Conservation (phyloP, 78 protist species). For the slime mould (Dictyostelium discoideum) region dicty_2.7 NC_007091.3:1999501-2000000, state of each 20-base stretch:
- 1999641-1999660: background rate
- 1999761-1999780: background rate
- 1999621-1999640: background rate
- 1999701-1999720: background rate
- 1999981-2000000: slow-evolving; percentile 3
- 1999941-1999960: background rate
- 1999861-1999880: too few relatives aligned
- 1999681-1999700: background rate
- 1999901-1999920: background rate
- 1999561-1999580: too few relatives aligned
- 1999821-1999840: background rate
- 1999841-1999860: too few relatives aligned
- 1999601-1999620: background rate
- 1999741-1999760: background rate
- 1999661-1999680: too few relatives aligned
- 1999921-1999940: background rate
- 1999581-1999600: too few relatives aligned
- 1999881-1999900: background rate
- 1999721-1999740: background rate
- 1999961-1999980: background rate
- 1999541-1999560: too few relatives aligned
- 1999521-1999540: too few relatives aligned
- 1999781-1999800: background rate
- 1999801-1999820: background rate
- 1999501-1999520: too few relatives aligned